These are phyloP conservation scores for Phialocephala sp. DNA, from an alignment of 2,329 filamentous ascomycete genomes.

Conservation along the genomic window DNA sequence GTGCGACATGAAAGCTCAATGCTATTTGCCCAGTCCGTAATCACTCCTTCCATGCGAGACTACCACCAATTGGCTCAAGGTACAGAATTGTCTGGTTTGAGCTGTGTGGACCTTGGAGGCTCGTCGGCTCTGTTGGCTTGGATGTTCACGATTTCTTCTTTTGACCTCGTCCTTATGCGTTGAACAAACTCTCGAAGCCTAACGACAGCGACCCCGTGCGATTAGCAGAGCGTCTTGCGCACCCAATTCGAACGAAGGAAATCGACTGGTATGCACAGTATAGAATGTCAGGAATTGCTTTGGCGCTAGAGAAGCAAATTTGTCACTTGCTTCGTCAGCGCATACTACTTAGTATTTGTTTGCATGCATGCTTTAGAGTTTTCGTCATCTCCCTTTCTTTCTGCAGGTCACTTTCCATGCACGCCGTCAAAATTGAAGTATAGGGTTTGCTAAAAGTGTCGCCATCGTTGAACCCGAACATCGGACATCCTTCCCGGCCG, in stretches of 20 bases:
- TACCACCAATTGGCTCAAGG: neutral
- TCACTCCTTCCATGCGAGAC: slow-evolving; percentile 8
- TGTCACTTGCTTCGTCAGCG: too few relatives aligned
- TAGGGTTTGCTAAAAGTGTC: neutral
- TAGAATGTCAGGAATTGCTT: neutral
- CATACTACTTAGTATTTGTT: neutral
- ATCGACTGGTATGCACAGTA: neutral
- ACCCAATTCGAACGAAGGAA: neutral
- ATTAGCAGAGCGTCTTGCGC: neutral
- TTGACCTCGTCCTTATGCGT: neutral
- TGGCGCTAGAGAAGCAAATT: slow-evolving; percentile 9
- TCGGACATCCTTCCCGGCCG: neutral
- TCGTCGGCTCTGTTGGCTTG: neutral
- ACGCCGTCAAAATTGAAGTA: neutral
- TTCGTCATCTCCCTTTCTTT: neutral
- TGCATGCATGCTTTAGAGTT: neutral
- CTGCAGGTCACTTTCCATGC: slow-evolving; percentile 8
- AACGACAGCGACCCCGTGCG: neutral
- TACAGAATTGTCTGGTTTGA: neutral
- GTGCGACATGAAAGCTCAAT: slow-evolving; percentile 3
- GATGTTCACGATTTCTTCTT: neutral
- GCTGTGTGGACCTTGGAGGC: neutral
- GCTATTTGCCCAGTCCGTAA: neutral
- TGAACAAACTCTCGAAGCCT: neutral
- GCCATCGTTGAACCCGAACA: neutral